phyloP scores from a whole-genome alignment of 164 flowering plant genomes.

The Annona cherimola region DNA sequence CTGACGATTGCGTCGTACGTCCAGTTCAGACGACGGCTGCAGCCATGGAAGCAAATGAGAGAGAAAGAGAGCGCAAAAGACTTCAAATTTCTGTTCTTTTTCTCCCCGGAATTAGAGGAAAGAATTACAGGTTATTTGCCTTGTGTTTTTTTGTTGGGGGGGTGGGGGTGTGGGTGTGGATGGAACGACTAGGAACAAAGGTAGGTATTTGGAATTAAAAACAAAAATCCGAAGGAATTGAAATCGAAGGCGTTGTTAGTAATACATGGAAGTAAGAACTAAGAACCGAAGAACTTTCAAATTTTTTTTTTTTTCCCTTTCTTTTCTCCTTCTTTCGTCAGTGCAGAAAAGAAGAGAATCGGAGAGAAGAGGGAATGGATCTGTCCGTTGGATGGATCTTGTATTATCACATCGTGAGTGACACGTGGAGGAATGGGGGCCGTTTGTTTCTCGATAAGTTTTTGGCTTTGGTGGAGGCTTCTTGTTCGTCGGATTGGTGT shows the following conservation, averaged over 20 bases:
- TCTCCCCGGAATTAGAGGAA: neutral
- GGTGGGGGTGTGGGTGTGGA: no score
- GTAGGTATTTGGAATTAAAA: no score
- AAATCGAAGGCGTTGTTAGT: no score
- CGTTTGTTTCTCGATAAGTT: slow-evolving; percentile 46
- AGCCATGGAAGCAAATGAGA: neutral
- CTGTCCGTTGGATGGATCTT: slow-evolving; percentile 44
- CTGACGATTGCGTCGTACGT: no score
- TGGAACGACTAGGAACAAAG: no score
- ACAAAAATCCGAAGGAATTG: no score
- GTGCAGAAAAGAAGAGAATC: neutral
- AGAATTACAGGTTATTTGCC: neutral
- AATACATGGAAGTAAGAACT: no score
- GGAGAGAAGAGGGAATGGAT: slow-evolving; percentile 12
- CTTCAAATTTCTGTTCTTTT: no score
- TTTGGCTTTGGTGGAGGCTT: slow-evolving; percentile 13
- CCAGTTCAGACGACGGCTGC: no score
- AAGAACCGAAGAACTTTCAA: no score
- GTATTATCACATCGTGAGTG: slow-evolving; percentile 30
- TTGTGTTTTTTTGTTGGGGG: no score
- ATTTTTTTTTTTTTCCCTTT: neutral
- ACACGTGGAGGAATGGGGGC: slow-evolving; percentile 30
- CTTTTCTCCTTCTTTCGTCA: neutral
- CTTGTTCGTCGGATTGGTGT: slow-evolving; percentile 16
- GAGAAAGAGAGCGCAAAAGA: neutral